Base-by-base conservation (phyloP, 257 asterid genomes). In the Plantago elongata region DNA sequence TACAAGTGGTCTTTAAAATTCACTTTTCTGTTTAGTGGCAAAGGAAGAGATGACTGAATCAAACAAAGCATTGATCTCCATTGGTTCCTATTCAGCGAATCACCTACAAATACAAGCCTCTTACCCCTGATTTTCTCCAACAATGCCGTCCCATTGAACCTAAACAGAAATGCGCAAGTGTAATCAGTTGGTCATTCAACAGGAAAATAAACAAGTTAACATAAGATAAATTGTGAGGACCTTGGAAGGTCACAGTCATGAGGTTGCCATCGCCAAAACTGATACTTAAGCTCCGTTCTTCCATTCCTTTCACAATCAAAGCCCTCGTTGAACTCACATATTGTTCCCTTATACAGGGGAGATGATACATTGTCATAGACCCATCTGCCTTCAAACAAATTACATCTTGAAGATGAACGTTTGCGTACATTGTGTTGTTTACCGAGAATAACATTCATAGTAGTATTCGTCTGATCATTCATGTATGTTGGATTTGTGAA, bases 251-350 rank as follows among this genome's bases (percentile, higher is more conserved):
- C 75, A 55, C 93, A 84, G 0, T 72, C 75, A 60, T 75, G 75
- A 52, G 93, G 89, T 61, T 82, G 86, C 93, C 93, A 84, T 58
- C 84, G 67, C 93, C 86, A 84, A 13, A 69, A 46, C 67, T 73
- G 83, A 71, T 79, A 82, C 43, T 68, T 57, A 22, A 75, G 55
- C 66, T 84, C 89, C 45, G 73, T 69, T 68, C 89, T 72, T 43
- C 93, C 93, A 49, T 70, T 75, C 60, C 65, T 76, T 43, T 72
- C 71, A 54, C 93, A 84, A 37, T 84, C 77, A 43, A 73, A 76
- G 0, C 61, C 80, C n/a, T 68, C 61, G 78, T 77, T 72, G 61
- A 84, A 82, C 4, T 64, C 67, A 72, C 89, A 84, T 0, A 69
- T 17, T 11, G 47, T 57, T 71, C 78, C 92, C 71, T 63, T 76